Percentiles rank a stretch among this genome's conserved stretches.
These are phyloP conservation scores for Colletotrichum agaves DNA, from an alignment of 2,329 filamentous ascomycete species.

Conservation along the genomic window DNA sequence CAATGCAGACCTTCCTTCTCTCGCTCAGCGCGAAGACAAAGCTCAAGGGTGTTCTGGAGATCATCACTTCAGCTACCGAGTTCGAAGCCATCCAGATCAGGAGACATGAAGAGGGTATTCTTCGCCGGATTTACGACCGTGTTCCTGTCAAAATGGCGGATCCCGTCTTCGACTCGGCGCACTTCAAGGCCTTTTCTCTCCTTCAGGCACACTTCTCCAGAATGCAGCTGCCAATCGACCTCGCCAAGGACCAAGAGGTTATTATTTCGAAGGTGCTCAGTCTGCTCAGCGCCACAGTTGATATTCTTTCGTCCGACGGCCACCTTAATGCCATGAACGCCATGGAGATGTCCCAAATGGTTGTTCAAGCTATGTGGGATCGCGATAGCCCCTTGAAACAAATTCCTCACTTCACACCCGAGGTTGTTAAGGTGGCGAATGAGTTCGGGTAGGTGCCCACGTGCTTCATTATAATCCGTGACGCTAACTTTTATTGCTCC, in stretches of 20 bases:
- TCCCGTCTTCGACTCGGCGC: conserved; percentile 87
- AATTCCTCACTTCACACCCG: conserved; percentile 91
- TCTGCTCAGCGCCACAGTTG: conserved; percentile 90
- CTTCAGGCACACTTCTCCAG: conserved; percentile 97
- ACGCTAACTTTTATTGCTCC: conserved; percentile 45
- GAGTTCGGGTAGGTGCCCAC: conserved; percentile 73
- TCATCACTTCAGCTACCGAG: conserved; percentile 95
- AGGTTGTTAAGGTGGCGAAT: conserved; percentile 84
- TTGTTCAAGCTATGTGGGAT: conserved; percentile 99
- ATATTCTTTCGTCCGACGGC: conserved; percentile 94
- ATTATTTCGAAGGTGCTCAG: conserved; percentile 87
- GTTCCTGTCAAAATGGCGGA: conserved; percentile 96
- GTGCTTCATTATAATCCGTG: background rate
- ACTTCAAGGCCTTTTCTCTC: conserved; percentile 98
- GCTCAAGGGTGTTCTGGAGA: conserved; percentile 96
- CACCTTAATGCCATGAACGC: conserved; percentile 97
- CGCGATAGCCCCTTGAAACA: conserved; percentile 96
- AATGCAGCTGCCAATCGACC: conserved; percentile 94
- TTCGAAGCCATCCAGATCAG: conserved; percentile 96
- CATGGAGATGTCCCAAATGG: conserved; percentile 99
- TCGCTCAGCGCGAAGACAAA: conserved; percentile 91
- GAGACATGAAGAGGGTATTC: conserved; percentile 87
- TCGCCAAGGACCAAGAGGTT: conserved; percentile 94
- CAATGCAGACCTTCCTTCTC: conserved; percentile 97
- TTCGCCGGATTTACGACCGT: conserved; percentile 93